Evolutionary conservation across 2,329 filamentous ascomycete species (phyloP), one percentile per base, ranked within the genome.

Genomic region (Pyricularia grisea): DNA sequence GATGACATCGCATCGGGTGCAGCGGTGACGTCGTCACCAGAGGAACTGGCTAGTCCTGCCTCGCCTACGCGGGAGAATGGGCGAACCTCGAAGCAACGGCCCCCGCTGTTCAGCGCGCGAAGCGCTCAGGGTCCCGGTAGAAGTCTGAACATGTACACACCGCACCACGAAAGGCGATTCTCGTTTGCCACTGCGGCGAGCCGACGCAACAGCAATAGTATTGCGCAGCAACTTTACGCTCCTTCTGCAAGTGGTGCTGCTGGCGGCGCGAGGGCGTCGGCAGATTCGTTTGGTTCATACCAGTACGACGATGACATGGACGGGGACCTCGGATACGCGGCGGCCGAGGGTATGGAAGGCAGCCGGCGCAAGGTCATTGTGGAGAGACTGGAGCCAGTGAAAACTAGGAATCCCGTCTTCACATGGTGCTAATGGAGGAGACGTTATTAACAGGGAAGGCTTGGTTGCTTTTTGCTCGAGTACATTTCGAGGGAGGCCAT

Each of bases 331-430:
- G 95, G 95, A 11, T 99, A 97, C 79, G 93, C 94, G 12, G 94
- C 94, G 0, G 95, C 95, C 0, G 92, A 94, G 77, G 95, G 93
- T 30, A 93, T 97, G 87, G 95, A 98, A 79, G 92, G 92, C 14
- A 92, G 93, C 75, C 89, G 91, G 77, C 87, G 94, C 74, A 97
- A 95, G 79, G 95, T 99, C 66, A 98, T 99, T 82, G 94, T 99
- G 66, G 95, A 99, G 83, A 85, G 95, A 72, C 81, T 99, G 70
- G 95, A 99, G 83, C 92, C 94, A 70, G 95, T 99, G 71, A 98
- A 98, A 84, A 92, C 90, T 76, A 91, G 91, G 77, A 96, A 97
- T 77, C 95, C 95, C 1, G 93, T 99, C 36, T 99, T 99, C 79
- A 97, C 92, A 64, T 99, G 95, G 92, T 99, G 95, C 83, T 98